Evolutionary conservation across 768 basidiomycete species (phyloP).

Genomic region (Pisolithus orientalis): DNA sequence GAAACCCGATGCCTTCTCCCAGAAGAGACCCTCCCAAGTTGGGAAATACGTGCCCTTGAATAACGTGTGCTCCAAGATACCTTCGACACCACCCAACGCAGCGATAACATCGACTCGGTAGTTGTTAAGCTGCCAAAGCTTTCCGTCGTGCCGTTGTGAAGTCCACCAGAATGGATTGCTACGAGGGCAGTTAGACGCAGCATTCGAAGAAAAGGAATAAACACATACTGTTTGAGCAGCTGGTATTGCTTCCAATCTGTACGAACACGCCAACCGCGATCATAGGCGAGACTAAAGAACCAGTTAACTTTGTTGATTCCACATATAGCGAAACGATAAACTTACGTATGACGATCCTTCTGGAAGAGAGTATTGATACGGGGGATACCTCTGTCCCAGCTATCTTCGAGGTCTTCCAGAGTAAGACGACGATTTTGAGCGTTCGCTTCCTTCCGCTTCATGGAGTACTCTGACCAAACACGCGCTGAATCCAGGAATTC

Average conservation of each 20-base stretch:
- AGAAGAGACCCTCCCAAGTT: slow-evolving; percentile 97
- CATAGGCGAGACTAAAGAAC: slow-evolving; percentile 73
- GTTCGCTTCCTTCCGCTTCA: slow-evolving; percentile 99
- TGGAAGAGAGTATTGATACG: slow-evolving; percentile 99
- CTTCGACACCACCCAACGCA: slow-evolving; percentile 94
- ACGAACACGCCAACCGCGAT: slow-evolving; percentile 97
- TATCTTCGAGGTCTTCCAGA: slow-evolving; percentile 95
- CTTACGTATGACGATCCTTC: slow-evolving; percentile 90
- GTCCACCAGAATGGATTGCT: slow-evolving; percentile 99
- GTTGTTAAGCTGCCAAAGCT: slow-evolving; percentile 95
- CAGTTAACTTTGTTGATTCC: neutral
- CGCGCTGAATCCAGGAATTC: slow-evolving; percentile 97
- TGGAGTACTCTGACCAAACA: slow-evolving; percentile 98
- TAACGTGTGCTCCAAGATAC: slow-evolving; percentile 92
- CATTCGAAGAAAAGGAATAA: neutral
- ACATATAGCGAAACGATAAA: slow-evolving; percentile 3
- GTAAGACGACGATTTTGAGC: slow-evolving; percentile 96
- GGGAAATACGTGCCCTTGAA: slow-evolving; percentile 99
- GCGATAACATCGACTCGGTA: slow-evolving; percentile 99
- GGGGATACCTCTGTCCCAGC: slow-evolving; percentile 98
- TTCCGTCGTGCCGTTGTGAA: slow-evolving; percentile 92
- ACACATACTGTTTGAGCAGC: slow-evolving; percentile 74
- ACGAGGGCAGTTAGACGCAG: slow-evolving; percentile 9
- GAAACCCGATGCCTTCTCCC: slow-evolving; percentile 97
- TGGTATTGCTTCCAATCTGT: slow-evolving; percentile 99